phyloP scores from a whole-genome alignment of 192 early-diverging fungal species.

The Umbelopsis ramanniana region DNA sequence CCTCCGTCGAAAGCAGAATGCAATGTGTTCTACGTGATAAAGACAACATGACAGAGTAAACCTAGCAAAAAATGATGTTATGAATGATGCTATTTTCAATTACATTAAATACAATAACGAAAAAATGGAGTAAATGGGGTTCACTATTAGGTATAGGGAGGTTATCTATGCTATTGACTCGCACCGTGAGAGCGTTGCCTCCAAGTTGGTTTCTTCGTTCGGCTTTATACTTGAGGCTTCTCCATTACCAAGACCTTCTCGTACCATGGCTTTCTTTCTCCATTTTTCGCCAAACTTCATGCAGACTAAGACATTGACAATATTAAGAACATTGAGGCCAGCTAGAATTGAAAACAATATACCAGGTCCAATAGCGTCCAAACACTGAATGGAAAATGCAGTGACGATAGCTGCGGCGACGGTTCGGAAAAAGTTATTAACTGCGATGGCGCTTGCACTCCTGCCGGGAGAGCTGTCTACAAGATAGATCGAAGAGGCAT shows the following conservation, averaged over 20 bases:
- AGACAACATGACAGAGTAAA: too few relatives aligned
- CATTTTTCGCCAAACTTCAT: conserved; percentile 12
- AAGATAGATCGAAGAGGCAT: conserved; percentile 20
- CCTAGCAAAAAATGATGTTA: too few relatives aligned
- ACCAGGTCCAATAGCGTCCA: conserved; percentile 15
- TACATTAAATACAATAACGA: too few relatives aligned
- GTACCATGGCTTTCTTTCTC: background rate
- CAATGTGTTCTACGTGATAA: too few relatives aligned
- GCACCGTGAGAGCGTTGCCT: background rate
- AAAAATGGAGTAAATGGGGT: too few relatives aligned
- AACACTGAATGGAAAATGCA: conserved; percentile 12
- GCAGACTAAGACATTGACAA: background rate
- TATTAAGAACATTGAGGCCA: conserved; percentile 20
- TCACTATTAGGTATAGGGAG: too few relatives aligned
- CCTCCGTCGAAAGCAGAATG: too few relatives aligned
- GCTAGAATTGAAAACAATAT: conserved; percentile 19
- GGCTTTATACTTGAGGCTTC: background rate
- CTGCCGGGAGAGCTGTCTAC: conserved; percentile 23
- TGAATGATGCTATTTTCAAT: too few relatives aligned
- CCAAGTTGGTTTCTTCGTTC: background rate
- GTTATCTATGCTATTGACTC: background rate
- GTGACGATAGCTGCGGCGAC: conserved; percentile 21
- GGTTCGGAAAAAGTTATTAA: conserved; percentile 25
- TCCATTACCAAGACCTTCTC: background rate
- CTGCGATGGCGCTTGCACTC: conserved; percentile 18